These are phyloP conservation scores for Lachancea nothofagi DNA, from an alignment of 805 yeast species.

Conservation along the genomic window DNA sequence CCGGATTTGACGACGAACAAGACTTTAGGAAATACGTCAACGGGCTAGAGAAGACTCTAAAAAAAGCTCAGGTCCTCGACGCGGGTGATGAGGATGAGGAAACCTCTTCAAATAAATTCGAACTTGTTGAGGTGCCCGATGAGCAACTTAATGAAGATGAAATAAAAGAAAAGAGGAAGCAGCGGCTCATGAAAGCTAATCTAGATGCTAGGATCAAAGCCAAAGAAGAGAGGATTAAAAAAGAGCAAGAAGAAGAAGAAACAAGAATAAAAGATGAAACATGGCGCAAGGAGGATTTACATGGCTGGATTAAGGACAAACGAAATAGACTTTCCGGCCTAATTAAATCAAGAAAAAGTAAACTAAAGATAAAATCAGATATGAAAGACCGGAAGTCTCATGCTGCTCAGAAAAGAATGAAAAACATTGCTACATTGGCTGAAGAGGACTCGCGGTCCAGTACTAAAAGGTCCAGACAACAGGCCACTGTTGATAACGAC, in stretches of 20 bases:
- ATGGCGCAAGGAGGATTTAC: constrained; percentile 71
- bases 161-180: constrained; percentile 80
- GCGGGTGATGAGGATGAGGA: constrained; percentile 49
- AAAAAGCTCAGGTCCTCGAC: constrained; percentile 59
- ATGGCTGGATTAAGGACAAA: constrained; percentile 74
- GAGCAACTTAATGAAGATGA: constrained; percentile 74
- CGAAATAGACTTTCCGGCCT: constrained; percentile 53
- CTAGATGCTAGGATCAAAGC: constrained; percentile 83
- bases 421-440: constrained; percentile 80
- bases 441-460: constrained; percentile 47
- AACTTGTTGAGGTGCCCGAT: constrained; percentile 79
- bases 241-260: constrained; percentile 53
- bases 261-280: constrained; percentile 60
- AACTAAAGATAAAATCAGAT: constrained; percentile 65
- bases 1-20: constrained; percentile 71
- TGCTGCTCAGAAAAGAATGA: constrained; percentile 92
- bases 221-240: constrained; percentile 68
- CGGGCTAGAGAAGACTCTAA: constrained; percentile 63
- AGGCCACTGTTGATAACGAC: constrained; percentile 76
- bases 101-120: constrained; percentile 47
- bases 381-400: constrained; percentile 82
- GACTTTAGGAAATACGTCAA: constrained; percentile 64
- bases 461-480: constrained; percentile 47
- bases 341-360: constrained; percentile 60
- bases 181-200: constrained; percentile 75